These are phyloP conservation scores for Suillus plorans DNA, from an alignment of 768 basidiomycete species.

Conservation along the genomic window DNA sequence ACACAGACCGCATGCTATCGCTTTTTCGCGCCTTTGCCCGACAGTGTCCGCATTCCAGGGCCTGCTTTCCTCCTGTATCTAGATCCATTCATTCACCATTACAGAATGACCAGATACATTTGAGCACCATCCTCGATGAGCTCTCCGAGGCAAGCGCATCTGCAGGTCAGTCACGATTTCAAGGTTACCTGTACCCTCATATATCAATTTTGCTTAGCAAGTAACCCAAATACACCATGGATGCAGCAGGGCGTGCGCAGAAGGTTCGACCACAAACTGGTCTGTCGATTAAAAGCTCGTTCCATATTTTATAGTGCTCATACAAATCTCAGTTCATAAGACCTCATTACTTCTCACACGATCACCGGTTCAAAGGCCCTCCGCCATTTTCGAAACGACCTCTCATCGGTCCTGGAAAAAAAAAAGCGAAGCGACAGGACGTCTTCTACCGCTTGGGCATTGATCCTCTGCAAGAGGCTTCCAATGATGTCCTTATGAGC, in stretches of 20 bases:
- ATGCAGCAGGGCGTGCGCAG: conserved; percentile 25
- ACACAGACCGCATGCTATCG: conserved; percentile 7
- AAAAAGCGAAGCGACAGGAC: conserved; percentile 58
- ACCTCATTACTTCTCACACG: conserved; percentile 43
- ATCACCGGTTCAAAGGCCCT: conserved; percentile 33
- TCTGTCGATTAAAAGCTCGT: conserved; percentile 5
- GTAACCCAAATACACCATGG: conserved; percentile 17
- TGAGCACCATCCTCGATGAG: conserved; percentile 25
- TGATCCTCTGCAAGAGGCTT: conserved; percentile 70
- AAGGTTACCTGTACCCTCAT: neutral
- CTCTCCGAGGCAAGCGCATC: conserved; percentile 7
- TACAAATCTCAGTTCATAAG: conserved; percentile 41
- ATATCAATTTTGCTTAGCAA: neutral
- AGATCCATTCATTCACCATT: conserved; percentile 11
- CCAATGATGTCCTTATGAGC: conserved; percentile 58
- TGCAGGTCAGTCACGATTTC: conserved; percentile 7
- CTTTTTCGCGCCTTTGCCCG: conserved; percentile 17
- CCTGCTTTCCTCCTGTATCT: neutral
- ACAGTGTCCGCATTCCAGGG: neutral
- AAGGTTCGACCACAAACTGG: conserved; percentile 23
- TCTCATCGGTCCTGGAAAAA: conserved; percentile 54
- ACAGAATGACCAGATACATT: conserved; percentile 21
- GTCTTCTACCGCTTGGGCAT: conserved; percentile 69
- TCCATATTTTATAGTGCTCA: neutral
- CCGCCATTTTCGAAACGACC: conserved; percentile 29